A percentile compares a stretch with the other conserved stretches of the same genome.
Evolutionary conservation across 805 yeast species (phyloP).

Genomic region (Torulaspora gathmanii): DNA sequence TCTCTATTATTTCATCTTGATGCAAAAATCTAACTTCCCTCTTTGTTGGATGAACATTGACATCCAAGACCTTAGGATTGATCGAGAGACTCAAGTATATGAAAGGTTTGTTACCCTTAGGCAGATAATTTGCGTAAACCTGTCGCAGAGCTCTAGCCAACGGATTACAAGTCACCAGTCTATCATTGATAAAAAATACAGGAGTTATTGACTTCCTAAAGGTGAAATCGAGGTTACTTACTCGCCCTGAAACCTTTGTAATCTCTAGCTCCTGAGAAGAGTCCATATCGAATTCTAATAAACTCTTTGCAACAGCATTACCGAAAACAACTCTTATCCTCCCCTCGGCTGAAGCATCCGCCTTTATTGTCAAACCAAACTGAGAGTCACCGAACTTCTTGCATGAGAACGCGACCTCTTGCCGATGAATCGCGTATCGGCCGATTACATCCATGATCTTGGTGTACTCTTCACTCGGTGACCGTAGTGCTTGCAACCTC

Average conservation of each 20-base stretch:
- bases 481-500: constrained; percentile 59
- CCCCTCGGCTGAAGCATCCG: constrained; percentile 49
- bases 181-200: constrained; percentile 76
- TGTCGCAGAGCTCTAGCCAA: constrained; percentile 61
- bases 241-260: constrained; percentile 48
- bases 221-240: constrained; percentile 69
- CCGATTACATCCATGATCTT: constrained; percentile 79
- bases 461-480: constrained; percentile 68
- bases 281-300: constrained; percentile 45
- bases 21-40: constrained; percentile 80
- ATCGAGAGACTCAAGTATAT: constrained; percentile 68
- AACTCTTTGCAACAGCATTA: constrained; percentile 56
- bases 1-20: constrained; percentile 80
- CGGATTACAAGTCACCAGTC: constrained; percentile 81
- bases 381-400: constrained; percentile 75
- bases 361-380: constrained; percentile 57
- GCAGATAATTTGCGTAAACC: constrained; percentile 60
- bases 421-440: constrained; percentile 72
- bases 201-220: constrained; percentile 60
- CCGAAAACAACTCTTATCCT: constrained; percentile 75
- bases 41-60: constrained; percentile 94
- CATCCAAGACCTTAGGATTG: constrained; percentile 71
- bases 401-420: constrained; percentile 67
- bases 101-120: constrained; percentile 75
- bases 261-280: constrained; percentile 48